Evolutionary conservation across 2,329 filamentous ascomycete genomes (phyloP).

Genomic region (Fusarium xylarioides): DNA sequence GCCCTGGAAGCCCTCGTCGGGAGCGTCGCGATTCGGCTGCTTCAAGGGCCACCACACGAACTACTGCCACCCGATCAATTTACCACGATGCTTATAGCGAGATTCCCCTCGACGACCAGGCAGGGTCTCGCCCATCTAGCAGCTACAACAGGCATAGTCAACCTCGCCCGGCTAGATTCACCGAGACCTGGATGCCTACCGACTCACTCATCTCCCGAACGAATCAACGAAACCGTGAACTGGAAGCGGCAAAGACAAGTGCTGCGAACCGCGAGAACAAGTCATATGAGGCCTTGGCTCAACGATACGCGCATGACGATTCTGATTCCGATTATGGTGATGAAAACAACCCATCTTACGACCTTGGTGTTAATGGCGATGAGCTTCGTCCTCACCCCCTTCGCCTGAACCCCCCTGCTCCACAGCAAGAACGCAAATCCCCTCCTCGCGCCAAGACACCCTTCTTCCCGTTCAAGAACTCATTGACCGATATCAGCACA

Average conservation of each 20-base stretch:
- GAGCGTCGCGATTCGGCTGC: constrained; percentile 56
- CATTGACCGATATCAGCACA: constrained; percentile 57
- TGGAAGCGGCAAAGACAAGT: constrained; percentile 49
- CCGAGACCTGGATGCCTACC: constrained; percentile 63
- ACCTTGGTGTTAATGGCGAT: constrained; percentile 41
- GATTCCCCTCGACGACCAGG: constrained; percentile 56
- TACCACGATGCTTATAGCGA: constrained; percentile 59
- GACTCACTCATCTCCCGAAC: constrained; percentile 65
- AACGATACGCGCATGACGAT: constrained; percentile 54
- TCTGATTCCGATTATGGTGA: constrained; percentile 54
- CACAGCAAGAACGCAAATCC: constrained; percentile 12
- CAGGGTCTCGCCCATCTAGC: constrained; percentile 40
- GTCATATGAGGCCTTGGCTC: constrained; percentile 58
- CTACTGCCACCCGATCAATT: constrained; percentile 51
- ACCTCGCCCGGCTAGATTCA: constrained; percentile 57
- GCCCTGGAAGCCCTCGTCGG: constrained; percentile 54
- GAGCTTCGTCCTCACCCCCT: constrained; percentile 62
- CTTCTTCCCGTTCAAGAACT: constrained; percentile 38
- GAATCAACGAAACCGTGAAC: constrained; percentile 59
- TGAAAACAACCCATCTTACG: constrained; percentile 46
- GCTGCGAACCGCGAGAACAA: constrained; percentile 46
- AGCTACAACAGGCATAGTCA: constrained; percentile 41
- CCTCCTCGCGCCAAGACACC: constrained; percentile 34
- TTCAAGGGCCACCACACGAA: constrained; percentile 57
- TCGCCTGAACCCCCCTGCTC: constrained; percentile 56